phyloP scores from a whole-genome alignment of 805 yeast species.

The Candida insectalens region DNA sequence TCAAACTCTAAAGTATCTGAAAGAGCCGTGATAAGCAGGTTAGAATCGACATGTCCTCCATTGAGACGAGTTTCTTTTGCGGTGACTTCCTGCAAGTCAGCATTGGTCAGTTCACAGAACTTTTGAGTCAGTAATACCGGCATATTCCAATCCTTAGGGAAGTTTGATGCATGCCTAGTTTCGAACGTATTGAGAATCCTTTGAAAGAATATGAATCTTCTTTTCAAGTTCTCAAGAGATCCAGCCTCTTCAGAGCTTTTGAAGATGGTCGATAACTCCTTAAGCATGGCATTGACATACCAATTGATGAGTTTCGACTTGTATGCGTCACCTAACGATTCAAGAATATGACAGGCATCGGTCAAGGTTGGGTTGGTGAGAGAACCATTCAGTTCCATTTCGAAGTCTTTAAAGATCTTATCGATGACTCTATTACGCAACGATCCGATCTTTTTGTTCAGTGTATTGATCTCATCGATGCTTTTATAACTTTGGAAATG shows the following conservation, averaged over 20 bases:
- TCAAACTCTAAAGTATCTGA: constrained; percentile 82
- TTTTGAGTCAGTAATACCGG: constrained; percentile 45
- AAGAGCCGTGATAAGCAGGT: constrained; percentile 56
- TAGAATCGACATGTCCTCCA: constrained; percentile 38
- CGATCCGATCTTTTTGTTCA: constrained; percentile 49
- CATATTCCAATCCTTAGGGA: constrained; percentile 70
- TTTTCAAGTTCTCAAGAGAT: constrained; percentile 71
- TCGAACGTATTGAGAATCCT: constrained; percentile 53
- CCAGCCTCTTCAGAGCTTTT: constrained; percentile 87
- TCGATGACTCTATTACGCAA: constrained; percentile 54
- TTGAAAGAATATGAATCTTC: constrained; percentile 77
- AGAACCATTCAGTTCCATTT: constrained; percentile 33
- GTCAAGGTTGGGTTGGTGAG: constrained; percentile 26
- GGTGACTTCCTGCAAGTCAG: constrained; percentile 51
- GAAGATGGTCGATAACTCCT: constrained; percentile 71
- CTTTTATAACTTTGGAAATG: constrained; percentile 76
- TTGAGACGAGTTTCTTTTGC: constrained; percentile 27
- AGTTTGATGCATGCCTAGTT: constrained; percentile 38
- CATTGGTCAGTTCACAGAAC: constrained; percentile 62
- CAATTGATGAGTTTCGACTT: constrained; percentile 56
- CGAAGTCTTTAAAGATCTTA: constrained; percentile 68
- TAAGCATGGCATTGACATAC: constrained; percentile 61
- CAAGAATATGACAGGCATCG: constrained; percentile 68
- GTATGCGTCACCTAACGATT: constrained; percentile 47
- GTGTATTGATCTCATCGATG: constrained; percentile 65